Evolutionary conservation across 2,329 filamentous ascomycete species (phyloP).

Genomic region (Penicillium sp.): DNA sequence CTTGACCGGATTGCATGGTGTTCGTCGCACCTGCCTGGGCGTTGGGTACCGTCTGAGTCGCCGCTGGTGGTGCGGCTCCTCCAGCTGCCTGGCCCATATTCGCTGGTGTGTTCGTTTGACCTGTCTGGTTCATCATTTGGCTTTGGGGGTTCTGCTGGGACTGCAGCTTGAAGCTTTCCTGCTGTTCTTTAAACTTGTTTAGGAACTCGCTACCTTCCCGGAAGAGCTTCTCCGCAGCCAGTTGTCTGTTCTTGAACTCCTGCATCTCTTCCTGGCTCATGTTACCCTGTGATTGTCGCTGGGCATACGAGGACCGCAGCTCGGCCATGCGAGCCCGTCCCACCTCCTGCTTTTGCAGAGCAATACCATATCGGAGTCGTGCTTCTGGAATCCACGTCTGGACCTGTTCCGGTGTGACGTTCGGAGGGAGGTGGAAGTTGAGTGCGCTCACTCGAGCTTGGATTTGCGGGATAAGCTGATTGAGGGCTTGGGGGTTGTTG

Average conservation of each 20-base stretch:
- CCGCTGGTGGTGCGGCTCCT: slow-evolving; percentile 16
- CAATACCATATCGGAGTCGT: slow-evolving; percentile 49
- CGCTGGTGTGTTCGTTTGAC: slow-evolving; percentile 18
- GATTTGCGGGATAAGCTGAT: slow-evolving; percentile 47
- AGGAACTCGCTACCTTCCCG: slow-evolving; percentile 50
- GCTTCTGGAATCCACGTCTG: slow-evolving; percentile 51
- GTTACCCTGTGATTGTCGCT: slow-evolving; percentile 42
- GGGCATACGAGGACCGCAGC: slow-evolving; percentile 40
- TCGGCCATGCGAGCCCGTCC: slow-evolving; percentile 47
- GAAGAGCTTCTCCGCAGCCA: slow-evolving; percentile 42
- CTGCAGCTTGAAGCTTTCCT: slow-evolving; percentile 46
- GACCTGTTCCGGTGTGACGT: slow-evolving; percentile 45
- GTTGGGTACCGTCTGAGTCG: slow-evolving; percentile 20
- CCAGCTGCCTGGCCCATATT: slow-evolving; percentile 15
- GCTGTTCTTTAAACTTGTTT: slow-evolving; percentile 51
- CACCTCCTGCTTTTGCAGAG: slow-evolving; percentile 51
- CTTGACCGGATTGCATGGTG: slow-evolving; percentile 36
- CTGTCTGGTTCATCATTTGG: slow-evolving; percentile 25
- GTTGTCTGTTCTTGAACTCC: slow-evolving; percentile 45
- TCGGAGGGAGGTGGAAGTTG: slow-evolving; percentile 48
- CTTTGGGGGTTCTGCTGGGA: slow-evolving; percentile 30
- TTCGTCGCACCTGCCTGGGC: slow-evolving; percentile 27
- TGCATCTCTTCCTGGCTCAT: slow-evolving; percentile 46
- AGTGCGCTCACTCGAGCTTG: slow-evolving; percentile 48
- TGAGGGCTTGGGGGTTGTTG: slow-evolving; percentile 42